Percentiles rank a stretch among this genome's conserved stretches.
Evolutionary conservation across 441 rosid genomes (phyloP).

Genomic region (Gossypium laxum): DNA sequence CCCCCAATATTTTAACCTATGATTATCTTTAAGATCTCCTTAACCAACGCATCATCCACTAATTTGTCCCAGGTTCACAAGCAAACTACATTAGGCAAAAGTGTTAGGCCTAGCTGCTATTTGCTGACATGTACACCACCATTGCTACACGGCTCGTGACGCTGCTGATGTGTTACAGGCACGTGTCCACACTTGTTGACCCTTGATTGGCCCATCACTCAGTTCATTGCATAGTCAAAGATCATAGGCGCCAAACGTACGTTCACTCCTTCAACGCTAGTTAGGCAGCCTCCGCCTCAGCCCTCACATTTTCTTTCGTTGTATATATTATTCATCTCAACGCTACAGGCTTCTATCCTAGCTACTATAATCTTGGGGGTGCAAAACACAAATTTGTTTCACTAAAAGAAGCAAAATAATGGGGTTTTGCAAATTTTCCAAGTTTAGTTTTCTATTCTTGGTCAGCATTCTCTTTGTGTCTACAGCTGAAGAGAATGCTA

Average conservation of each 20-base stretch:
- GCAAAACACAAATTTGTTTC: not conserved
- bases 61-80: constrained; percentile 24
- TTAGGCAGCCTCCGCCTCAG: constrained; percentile 53
- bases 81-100: not conserved
- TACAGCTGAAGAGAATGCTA: constrained; percentile 22
- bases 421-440: constrained; percentile 32
- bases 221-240: constrained; percentile 27
- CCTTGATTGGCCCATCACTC: not conserved
- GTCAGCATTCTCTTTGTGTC: constrained; percentile 21
- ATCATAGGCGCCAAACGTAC: constrained; percentile 43
- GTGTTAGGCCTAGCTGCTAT: constrained; percentile 29
- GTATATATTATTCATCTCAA: constrained; percentile 9
- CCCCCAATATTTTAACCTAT: constrained; percentile 12
- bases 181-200: constrained; percentile 22
- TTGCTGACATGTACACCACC: constrained; percentile 41
- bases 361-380: not conserved
- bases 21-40: constrained; percentile 19
- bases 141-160: not conserved
- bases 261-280: constrained; percentile 38
- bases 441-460: constrained; percentile 26
- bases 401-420: constrained; percentile 13
- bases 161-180: constrained; percentile 19
- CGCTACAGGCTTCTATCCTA: not conserved
- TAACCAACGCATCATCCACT: constrained; percentile 40
- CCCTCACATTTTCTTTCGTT: not conserved